Evolutionary conservation across 1,284 basidiomycete species (phyloP), one percentile per base, ranked within the genome.

Genomic region (Somion occarium): DNA sequence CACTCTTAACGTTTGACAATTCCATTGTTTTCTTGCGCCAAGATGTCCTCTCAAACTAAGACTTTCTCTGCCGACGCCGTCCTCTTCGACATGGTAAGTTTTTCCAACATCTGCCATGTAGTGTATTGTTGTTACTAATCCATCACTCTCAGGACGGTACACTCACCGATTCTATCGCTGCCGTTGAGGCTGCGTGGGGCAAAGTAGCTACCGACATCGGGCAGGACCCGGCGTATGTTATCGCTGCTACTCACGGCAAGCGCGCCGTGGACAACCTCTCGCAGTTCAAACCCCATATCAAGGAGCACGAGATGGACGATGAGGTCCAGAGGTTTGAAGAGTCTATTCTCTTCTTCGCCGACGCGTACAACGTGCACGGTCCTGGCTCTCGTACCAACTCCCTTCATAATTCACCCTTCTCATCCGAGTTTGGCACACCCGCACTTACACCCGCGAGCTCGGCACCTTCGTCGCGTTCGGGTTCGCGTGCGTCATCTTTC

Each of bases 121-220:
- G n/a, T n/a, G 15, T 34, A 34, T 34, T 15, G 15, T 26, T 13
- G n/a, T n/a, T 51, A 42, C 46, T 53, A 48, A 55, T 53, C 58
- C 30, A 58, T 38, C 50, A 27, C 55, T 43, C 54, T 43, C 50
- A 85, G 83, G 83, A 85, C 61, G 84, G 84, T 41, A 88, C 85
- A 11, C 71, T 88, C 50, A 88, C 86, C 48, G 84, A 88, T 63
- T 87, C 84, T 24, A 88, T 88, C 62, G 72, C 81, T 22, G 87
- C 88, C 7, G 85, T 89, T 56, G 88, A 90, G 65, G 84, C 85
- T 4, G 88, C 88, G 5, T 90, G 88, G 88, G 79, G 79, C 30
- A 83, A 83, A 59, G 85, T 90, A 46, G 87, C 88, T 2, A 71
- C 71, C 41, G 83, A 87, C 64, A 78, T 87, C 44, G 82, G 81